These are phyloP conservation scores for Colletotrichum liaoningense DNA, from an alignment of 2,329 filamentous ascomycete species.

Conservation along the genomic window DNA sequence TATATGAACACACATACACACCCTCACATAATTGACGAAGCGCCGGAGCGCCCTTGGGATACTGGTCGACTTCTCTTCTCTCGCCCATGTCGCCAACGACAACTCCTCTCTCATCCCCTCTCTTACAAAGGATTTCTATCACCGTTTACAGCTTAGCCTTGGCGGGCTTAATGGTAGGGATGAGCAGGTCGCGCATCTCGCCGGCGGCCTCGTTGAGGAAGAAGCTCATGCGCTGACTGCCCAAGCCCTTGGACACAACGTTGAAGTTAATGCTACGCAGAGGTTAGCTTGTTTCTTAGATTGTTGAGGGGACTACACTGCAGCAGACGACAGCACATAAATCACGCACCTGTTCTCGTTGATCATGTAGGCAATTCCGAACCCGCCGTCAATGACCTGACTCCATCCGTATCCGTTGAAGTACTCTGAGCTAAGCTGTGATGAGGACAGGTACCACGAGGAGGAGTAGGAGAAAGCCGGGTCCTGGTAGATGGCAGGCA, in stretches of 20 bases:
- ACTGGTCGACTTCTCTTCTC: not conserved
- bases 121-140: not conserved
- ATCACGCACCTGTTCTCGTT: constrained; percentile 87
- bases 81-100: no score
- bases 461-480: constrained; percentile 85
- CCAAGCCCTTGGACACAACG: constrained; percentile 92
- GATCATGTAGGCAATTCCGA: constrained; percentile 99
- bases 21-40: not conserved
- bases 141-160: constrained; percentile 85
- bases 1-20: not conserved
- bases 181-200: constrained; percentile 88
- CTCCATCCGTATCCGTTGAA: constrained; percentile 99
- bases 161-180: constrained; percentile 80
- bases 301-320: not conserved
- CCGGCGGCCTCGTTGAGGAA: constrained; percentile 94
- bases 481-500: constrained; percentile 88
- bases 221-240: constrained; percentile 93
- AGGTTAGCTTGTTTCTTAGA: constrained; percentile 21
- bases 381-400: constrained; percentile 95
- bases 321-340: not conserved
- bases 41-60: not conserved
- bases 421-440: constrained; percentile 93
- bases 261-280: constrained; percentile 90
- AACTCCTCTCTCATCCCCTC: not conserved
- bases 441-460: constrained; percentile 90